Conservation (phyloP, 2,329 filamentous ascomycete species). For the Dothistroma septosporum region DNA sequence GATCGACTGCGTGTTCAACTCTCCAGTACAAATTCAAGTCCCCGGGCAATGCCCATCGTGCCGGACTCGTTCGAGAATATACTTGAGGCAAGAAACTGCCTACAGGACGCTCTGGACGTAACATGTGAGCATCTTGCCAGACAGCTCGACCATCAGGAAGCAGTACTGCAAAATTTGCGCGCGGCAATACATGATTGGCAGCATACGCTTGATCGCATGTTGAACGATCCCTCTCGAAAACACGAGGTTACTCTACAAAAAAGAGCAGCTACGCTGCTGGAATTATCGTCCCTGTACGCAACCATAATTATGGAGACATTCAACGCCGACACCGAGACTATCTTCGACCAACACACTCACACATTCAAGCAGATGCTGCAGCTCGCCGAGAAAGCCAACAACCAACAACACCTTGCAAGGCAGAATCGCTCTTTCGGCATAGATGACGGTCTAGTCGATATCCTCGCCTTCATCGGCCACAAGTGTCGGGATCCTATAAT, state of each 20-base stretch:
- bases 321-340: neutral
- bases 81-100: neutral
- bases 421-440: neutral
- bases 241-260: neutral
- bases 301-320: neutral
- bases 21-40: neutral
- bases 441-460: conserved; percentile 1
- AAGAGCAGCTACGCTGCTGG: neutral
- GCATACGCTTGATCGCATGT: neutral
- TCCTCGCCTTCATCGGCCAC: neutral
- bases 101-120: conserved; percentile 2
- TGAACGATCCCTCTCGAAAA: neutral
- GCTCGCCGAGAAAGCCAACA: neutral
- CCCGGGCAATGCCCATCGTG: neutral
- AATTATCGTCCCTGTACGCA: neutral
- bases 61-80: neutral
- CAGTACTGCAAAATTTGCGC: neutral
- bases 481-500: conserved; percentile 1
- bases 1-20: neutral
- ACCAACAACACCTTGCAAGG: neutral
- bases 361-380: neutral
- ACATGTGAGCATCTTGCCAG: neutral
- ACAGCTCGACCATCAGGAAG: neutral
- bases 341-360: neutral
- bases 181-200: neutral